These are phyloP conservation scores for Apiospora pterosperma DNA, from an alignment of 2,329 filamentous ascomycete genomes.

Conservation along the genomic window DNA sequence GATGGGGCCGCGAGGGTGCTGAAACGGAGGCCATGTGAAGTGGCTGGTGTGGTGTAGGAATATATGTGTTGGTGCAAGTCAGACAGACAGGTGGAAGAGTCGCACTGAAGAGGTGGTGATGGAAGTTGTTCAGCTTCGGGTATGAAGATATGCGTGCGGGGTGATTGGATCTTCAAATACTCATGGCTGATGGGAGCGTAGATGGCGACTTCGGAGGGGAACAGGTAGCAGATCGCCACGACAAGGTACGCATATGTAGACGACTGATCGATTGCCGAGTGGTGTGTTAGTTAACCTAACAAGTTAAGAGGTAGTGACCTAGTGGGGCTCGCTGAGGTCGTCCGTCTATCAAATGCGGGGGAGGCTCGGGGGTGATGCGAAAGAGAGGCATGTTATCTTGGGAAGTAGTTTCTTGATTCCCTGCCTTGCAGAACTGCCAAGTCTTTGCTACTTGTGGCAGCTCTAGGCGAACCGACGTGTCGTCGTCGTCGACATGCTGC, in stretches of 20 bases:
- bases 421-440: neutral
- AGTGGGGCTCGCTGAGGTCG: neutral
- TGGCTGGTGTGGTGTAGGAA: neutral
- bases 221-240: neutral
- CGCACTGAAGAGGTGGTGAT: neutral
- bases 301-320: neutral
- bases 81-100: neutral
- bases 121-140: neutral
- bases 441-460: neutral
- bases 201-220: neutral
- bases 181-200: neutral
- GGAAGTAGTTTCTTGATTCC: no score
- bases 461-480: neutral
- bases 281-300: neutral
- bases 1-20: constrained; percentile 16
- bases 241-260: neutral
- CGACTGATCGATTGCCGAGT: neutral
- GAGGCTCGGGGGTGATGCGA: neutral
- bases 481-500: neutral
- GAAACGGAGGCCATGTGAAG: neutral
- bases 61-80: neutral
- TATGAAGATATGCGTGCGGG: neutral
- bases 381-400: neutral
- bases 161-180: neutral
- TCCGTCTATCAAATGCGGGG: neutral